Conservation (phyloP, 2,329 filamentous ascomycete species). For the Trichoderma koningiopsis region DNA sequence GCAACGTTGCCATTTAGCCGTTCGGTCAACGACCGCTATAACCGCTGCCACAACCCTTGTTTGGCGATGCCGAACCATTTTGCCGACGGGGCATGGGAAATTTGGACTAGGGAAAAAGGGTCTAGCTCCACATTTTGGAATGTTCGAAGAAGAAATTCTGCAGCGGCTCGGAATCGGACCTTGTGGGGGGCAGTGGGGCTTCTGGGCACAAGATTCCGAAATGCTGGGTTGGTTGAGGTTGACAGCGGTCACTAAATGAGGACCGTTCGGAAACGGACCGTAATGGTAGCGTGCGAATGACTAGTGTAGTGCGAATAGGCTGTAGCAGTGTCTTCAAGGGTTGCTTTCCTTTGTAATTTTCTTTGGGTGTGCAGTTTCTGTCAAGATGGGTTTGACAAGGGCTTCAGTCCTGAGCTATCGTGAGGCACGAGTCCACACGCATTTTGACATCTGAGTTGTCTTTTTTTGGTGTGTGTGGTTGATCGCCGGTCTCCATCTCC, state of each 20-base stretch:
- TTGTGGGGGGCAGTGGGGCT: neutral
- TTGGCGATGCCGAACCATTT: neutral
- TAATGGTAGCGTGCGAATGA: neutral
- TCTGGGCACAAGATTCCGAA: neutral
- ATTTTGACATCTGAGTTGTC: neutral
- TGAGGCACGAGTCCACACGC: neutral
- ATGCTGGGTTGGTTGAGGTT: neutral
- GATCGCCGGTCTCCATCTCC: neutral
- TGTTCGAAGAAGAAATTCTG: neutral
- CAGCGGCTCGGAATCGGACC: neutral
- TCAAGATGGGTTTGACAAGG: neutral
- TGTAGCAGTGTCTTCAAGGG: neutral
- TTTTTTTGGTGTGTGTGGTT: neutral
- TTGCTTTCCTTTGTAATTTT: neutral
- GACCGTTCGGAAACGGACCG: neutral
- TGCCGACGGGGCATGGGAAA: neutral
- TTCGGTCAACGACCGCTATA: neutral
- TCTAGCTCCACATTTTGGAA: neutral
- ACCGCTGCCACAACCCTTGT: neutral
- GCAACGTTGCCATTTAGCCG: conserved; percentile 8
- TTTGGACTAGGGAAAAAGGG: neutral
- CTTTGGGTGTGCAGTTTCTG: too few relatives aligned
- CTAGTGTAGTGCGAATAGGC: neutral
- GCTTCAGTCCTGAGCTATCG: neutral
- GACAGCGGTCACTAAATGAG: neutral